Evolutionary conservation across 2,329 filamentous ascomycete species (phyloP), one percentile per base, ranked within the genome.

Genomic region (Didymosphaeria variabile): DNA sequence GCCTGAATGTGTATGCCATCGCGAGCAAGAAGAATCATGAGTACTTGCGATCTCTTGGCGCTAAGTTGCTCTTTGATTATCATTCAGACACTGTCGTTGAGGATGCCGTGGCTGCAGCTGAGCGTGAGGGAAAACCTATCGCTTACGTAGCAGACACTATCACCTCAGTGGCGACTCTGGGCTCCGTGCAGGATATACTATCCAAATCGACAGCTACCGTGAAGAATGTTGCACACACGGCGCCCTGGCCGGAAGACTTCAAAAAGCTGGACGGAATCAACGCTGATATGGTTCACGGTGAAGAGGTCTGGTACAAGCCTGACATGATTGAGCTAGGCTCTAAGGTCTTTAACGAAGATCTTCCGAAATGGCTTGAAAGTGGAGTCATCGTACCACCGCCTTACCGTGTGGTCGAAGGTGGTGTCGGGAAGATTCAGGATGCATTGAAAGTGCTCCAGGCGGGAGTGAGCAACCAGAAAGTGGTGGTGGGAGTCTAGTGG

Each of bases 1-100:
- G 53, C 40, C 13, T 46, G 1, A 46, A 32, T 23, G 31, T 56
- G 17, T 56, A 56, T 23, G 53, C 40, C 2, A 56, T 40, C 2
- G 53, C 53, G 6, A 47, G 53, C 42, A 17, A 45, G 17, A n/a
- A 56, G n/a, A 19, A 56, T 17, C 53, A 56, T 23, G 53, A 56
- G 29, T 47, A 56, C 21, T 23, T 56, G 40, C 40, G 44, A 17
- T 46, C 40, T 1, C 40, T 56, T 23, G 53, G 53, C 4, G 53
- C 53, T 21, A 45, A 21, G 17, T 3, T 29, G 26, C 26, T 56
- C 42, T 56, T 56, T n/a, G 53, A 56, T 26, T 56, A 56, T 40
- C 17, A 36, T 19, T 45, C 38, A 15, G 7, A 15, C 12, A 46
- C 29, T 15, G 19, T 56, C 29, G 42, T 56, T 29, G 15, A 31